Evolutionary conservation across 768 basidiomycete species (phyloP).

Genomic region (Amanita molliuscula): DNA sequence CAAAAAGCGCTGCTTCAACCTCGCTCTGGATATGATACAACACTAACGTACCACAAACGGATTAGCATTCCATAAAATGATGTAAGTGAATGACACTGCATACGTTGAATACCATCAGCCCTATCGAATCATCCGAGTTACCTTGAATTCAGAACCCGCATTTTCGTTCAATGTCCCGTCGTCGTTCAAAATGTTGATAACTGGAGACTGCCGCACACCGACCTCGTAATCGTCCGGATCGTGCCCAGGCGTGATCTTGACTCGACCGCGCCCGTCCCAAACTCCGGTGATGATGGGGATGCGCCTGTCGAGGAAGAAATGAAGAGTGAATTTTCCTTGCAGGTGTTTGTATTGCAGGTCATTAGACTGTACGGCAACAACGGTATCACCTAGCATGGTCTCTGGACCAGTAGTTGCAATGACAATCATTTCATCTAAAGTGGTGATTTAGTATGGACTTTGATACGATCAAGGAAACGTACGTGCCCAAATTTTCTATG

Average conservation of each 20-base stretch:
- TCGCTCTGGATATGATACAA: slow-evolving; percentile 65
- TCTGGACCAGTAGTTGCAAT: slow-evolving; percentile 98
- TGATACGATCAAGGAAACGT: not conserved
- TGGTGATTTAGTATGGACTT: not conserved
- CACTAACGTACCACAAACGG: slow-evolving; percentile 32
- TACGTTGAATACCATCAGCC: slow-evolving; percentile 52
- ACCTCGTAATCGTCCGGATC: slow-evolving; percentile 97
- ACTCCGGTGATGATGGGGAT: slow-evolving; percentile 82
- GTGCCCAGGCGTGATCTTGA: slow-evolving; percentile 98
- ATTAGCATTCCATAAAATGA: slow-evolving; percentile 3
- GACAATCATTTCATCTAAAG: slow-evolving; percentile 75
- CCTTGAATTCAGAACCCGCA: slow-evolving; percentile 72
- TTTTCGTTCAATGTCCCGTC: slow-evolving; percentile 93
- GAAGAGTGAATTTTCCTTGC: slow-evolving; percentile 82
- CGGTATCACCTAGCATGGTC: slow-evolving; percentile 97
- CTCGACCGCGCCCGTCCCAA: slow-evolving; percentile 98
- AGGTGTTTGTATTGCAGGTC: slow-evolving; percentile 93
- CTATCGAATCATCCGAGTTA: slow-evolving; percentile 14
- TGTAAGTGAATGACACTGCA: not conserved
- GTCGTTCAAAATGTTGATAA: slow-evolving; percentile 96
- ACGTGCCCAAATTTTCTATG: slow-evolving; percentile 72
- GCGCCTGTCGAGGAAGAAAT: slow-evolving; percentile 82
- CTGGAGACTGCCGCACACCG: slow-evolving; percentile 74
- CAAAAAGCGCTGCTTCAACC: slow-evolving; percentile 57
- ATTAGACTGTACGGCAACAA: slow-evolving; percentile 91